phyloP scores from a whole-genome alignment of 2,329 filamentous ascomycete species.

The Diatrype stigma region DNA sequence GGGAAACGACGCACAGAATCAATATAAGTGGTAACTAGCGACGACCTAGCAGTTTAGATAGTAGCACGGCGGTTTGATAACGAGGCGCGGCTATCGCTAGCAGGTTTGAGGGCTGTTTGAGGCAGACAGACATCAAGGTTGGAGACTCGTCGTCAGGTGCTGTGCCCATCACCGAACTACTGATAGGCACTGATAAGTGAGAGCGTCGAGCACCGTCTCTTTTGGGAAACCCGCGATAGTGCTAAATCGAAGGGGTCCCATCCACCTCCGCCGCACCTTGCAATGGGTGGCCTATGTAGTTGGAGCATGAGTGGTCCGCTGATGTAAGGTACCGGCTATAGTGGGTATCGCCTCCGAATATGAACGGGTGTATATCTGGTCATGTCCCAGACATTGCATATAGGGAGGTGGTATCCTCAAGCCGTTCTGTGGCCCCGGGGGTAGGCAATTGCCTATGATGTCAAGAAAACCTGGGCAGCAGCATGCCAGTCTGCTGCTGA shows the following conservation, averaged over 20 bases:
- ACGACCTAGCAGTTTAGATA: not conserved
- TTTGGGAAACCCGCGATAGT: constrained; percentile 19
- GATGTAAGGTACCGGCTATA: constrained; percentile 27
- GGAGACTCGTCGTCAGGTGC: constrained; percentile 12
- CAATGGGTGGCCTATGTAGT: constrained; percentile 17
- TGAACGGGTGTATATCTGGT: not conserved
- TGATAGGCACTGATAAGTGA: constrained; percentile 11
- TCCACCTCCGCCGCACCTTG: constrained; percentile 20
- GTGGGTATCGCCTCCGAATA: constrained; percentile 14
- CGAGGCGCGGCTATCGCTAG: constrained; percentile 7
- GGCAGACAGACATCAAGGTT: not conserved
- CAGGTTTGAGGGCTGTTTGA: constrained; percentile 12
- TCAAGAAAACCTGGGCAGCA: not conserved
- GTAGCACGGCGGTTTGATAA: not conserved
- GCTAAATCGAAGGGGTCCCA: constrained; percentile 20
- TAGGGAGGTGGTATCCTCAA: constrained; percentile 1
- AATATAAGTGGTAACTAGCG: not conserved
- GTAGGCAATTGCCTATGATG: not conserved
- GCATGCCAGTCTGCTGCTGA: not conserved
- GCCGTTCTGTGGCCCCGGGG: not conserved
- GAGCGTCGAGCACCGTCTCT: constrained; percentile 12
- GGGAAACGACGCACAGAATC: not conserved
- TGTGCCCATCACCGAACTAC: constrained; percentile 11
- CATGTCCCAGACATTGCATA: constrained; percentile 10
- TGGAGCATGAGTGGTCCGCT: constrained; percentile 21